Conservation (phyloP, 306 rosid species). For the Cucumis cinereus region DNA sequence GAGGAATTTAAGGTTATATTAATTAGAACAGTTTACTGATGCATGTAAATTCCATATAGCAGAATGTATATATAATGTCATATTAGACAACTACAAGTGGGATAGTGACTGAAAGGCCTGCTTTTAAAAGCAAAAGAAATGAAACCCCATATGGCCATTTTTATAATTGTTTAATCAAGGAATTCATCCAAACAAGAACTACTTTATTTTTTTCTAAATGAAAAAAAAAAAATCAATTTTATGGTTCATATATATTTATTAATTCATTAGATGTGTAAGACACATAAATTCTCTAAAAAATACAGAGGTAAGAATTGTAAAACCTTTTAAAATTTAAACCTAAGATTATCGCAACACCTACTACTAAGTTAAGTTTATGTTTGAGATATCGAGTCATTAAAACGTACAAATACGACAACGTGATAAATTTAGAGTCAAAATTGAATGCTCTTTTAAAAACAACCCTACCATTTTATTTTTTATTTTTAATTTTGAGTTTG, state of each 20-base stretch:
- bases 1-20: background rate
- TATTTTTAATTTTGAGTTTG: background rate
- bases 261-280: too few species aligned
- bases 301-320: too few species aligned
- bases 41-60: background rate
- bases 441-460: background rate
- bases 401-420: too few species aligned
- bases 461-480: background rate
- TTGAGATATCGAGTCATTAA: too few species aligned
- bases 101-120: background rate
- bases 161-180: background rate
- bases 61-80: background rate
- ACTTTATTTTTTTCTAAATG: background rate
- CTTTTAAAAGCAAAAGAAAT: background rate
- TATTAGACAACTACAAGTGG: constrained; percentile 5
- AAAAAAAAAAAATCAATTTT: too few species aligned
- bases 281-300: too few species aligned
- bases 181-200: background rate
- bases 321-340: too few species aligned
- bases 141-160: background rate
- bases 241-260: too few species aligned
- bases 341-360: too few species aligned
- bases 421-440: too few species aligned
- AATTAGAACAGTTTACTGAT: background rate
- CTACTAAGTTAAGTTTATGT: too few species aligned